Evolutionary conservation across 169 alveolate species (phyloP).

Genomic region (Cryptosporidium xiaoi): DNA sequence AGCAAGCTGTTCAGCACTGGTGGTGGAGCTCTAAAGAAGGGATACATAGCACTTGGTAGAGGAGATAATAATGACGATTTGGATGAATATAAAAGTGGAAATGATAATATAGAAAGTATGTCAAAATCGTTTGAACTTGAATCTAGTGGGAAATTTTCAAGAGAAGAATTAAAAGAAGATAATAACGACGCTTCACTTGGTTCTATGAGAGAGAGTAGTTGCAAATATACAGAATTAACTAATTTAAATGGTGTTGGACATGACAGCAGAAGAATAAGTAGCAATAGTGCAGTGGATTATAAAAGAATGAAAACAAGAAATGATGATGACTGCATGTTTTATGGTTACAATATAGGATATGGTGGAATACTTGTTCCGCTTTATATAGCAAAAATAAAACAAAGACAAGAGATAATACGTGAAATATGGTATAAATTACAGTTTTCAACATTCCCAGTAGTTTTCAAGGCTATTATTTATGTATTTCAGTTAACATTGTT

Average conservation of each 20-base stretch:
- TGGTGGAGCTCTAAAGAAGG: too few species aligned
- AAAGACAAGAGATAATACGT: conserved; percentile 47
- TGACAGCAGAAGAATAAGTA: neutral
- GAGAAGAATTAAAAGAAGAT: neutral
- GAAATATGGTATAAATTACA: conserved; percentile 52
- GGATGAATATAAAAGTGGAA: neutral
- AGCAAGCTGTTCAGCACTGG: neutral
- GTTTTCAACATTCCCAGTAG: conserved; percentile 31
- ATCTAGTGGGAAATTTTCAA: neutral
- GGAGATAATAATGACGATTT: neutral
- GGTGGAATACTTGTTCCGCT: conserved; percentile 62
- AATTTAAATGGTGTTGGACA: neutral
- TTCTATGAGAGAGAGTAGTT: neutral
- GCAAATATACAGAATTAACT: conserved; percentile 20
- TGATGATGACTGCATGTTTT: neutral
- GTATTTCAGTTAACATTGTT: conserved; percentile 32
- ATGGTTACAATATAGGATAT: conserved; percentile 44
- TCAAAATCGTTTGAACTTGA: too few species aligned
- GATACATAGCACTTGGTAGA: too few species aligned
- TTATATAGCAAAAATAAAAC: conserved; percentile 64
- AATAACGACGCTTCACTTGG: neutral
- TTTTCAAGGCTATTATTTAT: conserved; percentile 11
- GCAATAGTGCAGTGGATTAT: too few species aligned
- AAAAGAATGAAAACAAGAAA: neutral
- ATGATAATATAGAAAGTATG: neutral